A percentile compares a stretch with the other conserved stretches of the same genome.
These are phyloP conservation scores for Hippophae tibetana DNA, from an alignment of 306 rosid genomes.

Conservation along the genomic window DNA sequence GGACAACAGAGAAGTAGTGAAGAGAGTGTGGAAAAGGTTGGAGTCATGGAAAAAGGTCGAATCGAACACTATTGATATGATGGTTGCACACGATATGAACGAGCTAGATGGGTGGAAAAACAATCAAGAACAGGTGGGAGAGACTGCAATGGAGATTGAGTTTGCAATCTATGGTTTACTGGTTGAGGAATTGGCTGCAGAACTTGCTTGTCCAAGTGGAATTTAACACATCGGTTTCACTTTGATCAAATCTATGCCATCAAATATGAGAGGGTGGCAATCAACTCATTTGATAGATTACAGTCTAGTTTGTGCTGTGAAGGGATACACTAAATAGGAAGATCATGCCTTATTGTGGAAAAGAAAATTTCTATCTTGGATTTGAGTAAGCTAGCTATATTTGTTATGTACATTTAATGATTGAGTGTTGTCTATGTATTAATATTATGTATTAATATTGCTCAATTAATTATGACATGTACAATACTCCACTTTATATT, in stretches of 20 bases:
- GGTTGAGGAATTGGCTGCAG: conserved; percentile 59
- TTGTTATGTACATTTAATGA: no score
- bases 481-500: no score
- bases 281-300: no score
- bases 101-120: conserved; percentile 55
- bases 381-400: no score
- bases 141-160: conserved; percentile 53
- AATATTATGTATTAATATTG: no score
- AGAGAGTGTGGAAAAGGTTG: conserved; percentile 40
- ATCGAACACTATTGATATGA: conserved; percentile 67
- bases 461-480: no score
- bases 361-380: no score
- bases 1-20: conserved; percentile 27
- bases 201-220: conserved; percentile 35
- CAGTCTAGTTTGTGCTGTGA: no score
- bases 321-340: no score
- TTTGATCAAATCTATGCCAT: background rate
- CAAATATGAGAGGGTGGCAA: conserved; percentile 31
- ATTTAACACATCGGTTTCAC: conserved; percentile 12
- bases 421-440: no score
- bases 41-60: conserved; percentile 71
- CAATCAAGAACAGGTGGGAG: conserved; percentile 30
- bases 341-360: no score
- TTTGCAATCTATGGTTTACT: conserved; percentile 45
- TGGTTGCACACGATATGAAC: conserved; percentile 62